A percentile compares a stretch with the other conserved stretches of the same genome.
Evolutionary conservation across 2,329 filamentous ascomycete species (phyloP).

Genomic region (Trichoderma harzianum): DNA sequence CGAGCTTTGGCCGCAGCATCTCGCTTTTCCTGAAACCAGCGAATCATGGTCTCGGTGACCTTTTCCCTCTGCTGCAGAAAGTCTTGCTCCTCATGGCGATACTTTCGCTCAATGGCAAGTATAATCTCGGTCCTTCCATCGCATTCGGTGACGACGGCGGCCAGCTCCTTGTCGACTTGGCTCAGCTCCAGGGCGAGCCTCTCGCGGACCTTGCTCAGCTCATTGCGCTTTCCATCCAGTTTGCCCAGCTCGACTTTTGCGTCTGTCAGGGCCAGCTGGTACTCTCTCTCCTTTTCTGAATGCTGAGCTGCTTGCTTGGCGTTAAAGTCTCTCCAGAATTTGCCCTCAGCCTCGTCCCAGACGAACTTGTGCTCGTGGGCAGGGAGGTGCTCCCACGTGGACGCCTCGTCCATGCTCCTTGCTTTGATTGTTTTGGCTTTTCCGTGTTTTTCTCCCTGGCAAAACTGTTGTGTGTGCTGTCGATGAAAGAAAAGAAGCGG

Average conservation of each 20-base stretch:
- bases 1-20: constrained; percentile 16
- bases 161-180: constrained; percentile 39
- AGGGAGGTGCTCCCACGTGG: constrained; percentile 31
- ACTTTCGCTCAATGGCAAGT: constrained; percentile 31
- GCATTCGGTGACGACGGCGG: constrained; percentile 28
- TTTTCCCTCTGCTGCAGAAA: constrained; percentile 29
- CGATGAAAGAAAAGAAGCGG: not conserved
- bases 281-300: constrained; percentile 26
- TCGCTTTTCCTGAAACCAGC: constrained; percentile 34
- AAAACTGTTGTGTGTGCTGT: not conserved
- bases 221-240: constrained; percentile 28
- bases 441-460: not conserved
- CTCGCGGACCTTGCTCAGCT: constrained; percentile 29
- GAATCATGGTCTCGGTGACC: constrained; percentile 31
- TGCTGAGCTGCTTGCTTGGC: constrained; percentile 25
- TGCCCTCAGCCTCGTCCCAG: constrained; percentile 37
- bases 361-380: constrained; percentile 31
- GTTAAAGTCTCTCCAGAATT: constrained; percentile 34
- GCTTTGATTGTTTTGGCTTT: not conserved
- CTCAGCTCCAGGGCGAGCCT: constrained; percentile 32
- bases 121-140: constrained; percentile 36
- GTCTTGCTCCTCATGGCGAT: constrained; percentile 28
- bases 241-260: constrained; percentile 30
- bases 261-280: constrained; percentile 26
- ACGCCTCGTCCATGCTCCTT: constrained; percentile 20